phyloP scores from a whole-genome alignment of 805 yeast genomes.

The Yamadazyma paraphyllophila region DNA sequence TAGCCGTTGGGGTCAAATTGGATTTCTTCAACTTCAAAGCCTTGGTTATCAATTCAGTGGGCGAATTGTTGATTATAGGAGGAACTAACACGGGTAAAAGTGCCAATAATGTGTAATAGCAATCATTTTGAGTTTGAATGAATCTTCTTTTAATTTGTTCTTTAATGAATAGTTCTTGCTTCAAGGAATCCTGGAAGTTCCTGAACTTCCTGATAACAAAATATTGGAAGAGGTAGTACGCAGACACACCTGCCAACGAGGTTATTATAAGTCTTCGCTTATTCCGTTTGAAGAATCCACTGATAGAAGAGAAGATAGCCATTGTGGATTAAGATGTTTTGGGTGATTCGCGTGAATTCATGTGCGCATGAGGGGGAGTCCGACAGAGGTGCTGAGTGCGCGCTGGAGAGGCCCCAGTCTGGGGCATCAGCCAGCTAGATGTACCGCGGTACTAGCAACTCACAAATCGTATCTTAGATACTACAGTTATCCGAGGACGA shows the following conservation, averaged over 20 bases:
- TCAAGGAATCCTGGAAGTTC: slow-evolving; percentile 38
- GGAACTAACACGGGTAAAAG: slow-evolving; percentile 72
- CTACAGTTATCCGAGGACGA: too few relatives aligned
- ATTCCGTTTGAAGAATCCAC: slow-evolving; percentile 40
- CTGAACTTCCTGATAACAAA: slow-evolving; percentile 38
- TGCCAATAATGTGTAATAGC: slow-evolving; percentile 78
- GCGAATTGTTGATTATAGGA: slow-evolving; percentile 59
- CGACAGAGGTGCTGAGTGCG: too few relatives aligned
- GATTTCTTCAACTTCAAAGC: slow-evolving; percentile 62
- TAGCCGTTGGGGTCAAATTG: slow-evolving; percentile 9
- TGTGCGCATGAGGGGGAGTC: not conserved
- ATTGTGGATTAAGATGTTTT: slow-evolving; percentile 14
- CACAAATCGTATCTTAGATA: too few relatives aligned
- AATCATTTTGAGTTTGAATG: slow-evolving; percentile 89
- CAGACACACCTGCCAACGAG: slow-evolving; percentile 32
- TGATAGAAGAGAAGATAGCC: slow-evolving; percentile 41
- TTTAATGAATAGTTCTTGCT: slow-evolving; percentile 41
- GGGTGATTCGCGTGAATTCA: slow-evolving; percentile 1
- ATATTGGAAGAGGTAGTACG: slow-evolving; percentile 36
- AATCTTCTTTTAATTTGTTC: slow-evolving; percentile 72
- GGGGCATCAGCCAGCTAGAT: too few relatives aligned
- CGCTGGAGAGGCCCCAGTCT: too few relatives aligned
- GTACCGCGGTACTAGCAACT: too few relatives aligned
- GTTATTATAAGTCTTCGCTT: slow-evolving; percentile 35
- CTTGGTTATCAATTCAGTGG: slow-evolving; percentile 71